These are phyloP conservation scores for Pezicula neosporulosa DNA, from an alignment of 2,329 filamentous ascomycete species.

Conservation along the genomic window DNA sequence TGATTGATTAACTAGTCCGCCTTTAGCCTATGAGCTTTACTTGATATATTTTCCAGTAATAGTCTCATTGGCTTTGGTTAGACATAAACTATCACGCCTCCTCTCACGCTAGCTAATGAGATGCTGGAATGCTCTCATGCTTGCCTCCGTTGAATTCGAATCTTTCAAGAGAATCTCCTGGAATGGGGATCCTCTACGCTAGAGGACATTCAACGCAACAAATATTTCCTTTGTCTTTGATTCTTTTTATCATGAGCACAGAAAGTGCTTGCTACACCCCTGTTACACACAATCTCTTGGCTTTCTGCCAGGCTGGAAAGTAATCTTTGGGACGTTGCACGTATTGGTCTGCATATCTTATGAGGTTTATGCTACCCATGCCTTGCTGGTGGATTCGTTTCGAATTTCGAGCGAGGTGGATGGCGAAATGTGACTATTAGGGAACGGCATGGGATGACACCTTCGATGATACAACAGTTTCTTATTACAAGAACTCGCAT, in stretches of 20 bases:
- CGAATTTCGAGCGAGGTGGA: background rate
- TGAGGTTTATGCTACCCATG: background rate
- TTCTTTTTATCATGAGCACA: background rate
- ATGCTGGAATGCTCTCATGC: constrained; percentile 28
- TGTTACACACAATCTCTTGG: background rate
- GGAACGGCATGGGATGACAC: background rate
- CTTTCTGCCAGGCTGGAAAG: background rate
- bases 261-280: background rate
- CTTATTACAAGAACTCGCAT: background rate
- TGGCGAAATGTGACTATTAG: background rate
- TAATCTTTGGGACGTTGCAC: background rate
- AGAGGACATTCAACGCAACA: background rate
- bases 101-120: constrained; percentile 15
- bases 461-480: background rate
- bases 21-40: constrained; percentile 18
- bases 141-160: constrained; percentile 6
- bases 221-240: background rate
- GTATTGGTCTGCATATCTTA: background rate
- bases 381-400: background rate
- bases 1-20: constrained; percentile 4
- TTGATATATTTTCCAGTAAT: constrained; percentile 14
- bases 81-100: constrained; percentile 7
- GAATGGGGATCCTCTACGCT: background rate
- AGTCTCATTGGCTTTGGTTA: constrained; percentile 11
- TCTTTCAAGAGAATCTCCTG: constrained; percentile 4